phyloP scores from a whole-genome alignment of 2,329 filamentous ascomycete species.

The Talaromyces sp. region DNA sequence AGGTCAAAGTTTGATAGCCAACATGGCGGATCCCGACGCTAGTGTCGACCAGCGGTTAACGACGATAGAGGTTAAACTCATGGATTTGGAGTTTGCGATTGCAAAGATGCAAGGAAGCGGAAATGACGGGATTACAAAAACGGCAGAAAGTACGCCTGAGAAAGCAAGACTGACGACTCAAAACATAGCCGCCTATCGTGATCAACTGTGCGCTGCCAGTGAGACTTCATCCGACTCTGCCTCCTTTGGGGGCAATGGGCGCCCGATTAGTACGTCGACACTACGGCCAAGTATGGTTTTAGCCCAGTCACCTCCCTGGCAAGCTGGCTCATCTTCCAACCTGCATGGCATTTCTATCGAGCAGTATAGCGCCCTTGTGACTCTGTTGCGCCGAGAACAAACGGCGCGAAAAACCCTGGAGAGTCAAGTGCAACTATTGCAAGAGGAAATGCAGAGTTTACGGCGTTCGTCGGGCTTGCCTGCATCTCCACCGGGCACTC shows the following conservation, averaged over 20 bases:
- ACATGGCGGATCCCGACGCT: slow-evolving; percentile 35
- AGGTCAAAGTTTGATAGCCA: slow-evolving; percentile 32
- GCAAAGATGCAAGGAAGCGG: slow-evolving; percentile 39
- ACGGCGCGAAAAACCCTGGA: slow-evolving; percentile 41
- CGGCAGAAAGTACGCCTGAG: slow-evolving; percentile 6
- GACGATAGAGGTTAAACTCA: slow-evolving; percentile 45
- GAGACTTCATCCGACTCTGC: slow-evolving; percentile 10
- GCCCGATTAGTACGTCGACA: slow-evolving; percentile 25
- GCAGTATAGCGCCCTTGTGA: slow-evolving; percentile 42
- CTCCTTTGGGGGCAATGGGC: slow-evolving; percentile 7
- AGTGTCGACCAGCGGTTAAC: slow-evolving; percentile 43
- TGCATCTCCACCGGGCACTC: slow-evolving; percentile 25
- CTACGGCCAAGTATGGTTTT: slow-evolving; percentile 15
- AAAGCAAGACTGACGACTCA: slow-evolving; percentile 5
- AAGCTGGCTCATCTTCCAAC: slow-evolving; percentile 26
- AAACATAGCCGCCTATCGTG: not conserved
- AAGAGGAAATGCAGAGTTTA: slow-evolving; percentile 32
- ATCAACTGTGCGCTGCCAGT: slow-evolving; percentile 11
- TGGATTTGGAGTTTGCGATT: slow-evolving; percentile 46
- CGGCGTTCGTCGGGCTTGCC: slow-evolving; percentile 23
- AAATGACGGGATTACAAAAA: slow-evolving; percentile 15
- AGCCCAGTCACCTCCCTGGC: slow-evolving; percentile 20
- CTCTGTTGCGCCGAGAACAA: slow-evolving; percentile 41
- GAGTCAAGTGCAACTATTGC: slow-evolving; percentile 36
- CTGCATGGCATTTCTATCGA: slow-evolving; percentile 36